Evolutionary conservation across 495 filamentous ascomycete species (phyloP), one percentile per base, ranked within the genome.

Genomic region (Penicillium canescens): DNA sequence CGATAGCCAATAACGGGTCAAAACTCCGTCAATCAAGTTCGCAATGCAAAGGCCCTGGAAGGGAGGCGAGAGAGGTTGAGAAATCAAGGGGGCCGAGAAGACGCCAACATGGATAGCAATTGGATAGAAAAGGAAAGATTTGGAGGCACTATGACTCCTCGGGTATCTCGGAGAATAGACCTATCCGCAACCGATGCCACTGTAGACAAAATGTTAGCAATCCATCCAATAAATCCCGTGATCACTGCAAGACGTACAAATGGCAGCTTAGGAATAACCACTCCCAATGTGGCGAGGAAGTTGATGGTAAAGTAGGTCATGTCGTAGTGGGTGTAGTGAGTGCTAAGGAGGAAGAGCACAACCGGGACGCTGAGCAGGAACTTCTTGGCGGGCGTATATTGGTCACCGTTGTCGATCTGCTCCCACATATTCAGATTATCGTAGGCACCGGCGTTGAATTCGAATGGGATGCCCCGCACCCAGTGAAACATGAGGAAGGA

Each of bases 381-480:
- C 72, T 98, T 98, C 82, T 98, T 98, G 50, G 94, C 85, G 11
- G 94, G 94, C 5, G 94, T 98, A 76, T 97, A 98, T 68, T 98
- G 94, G 70, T 94, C 94, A 26, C 94, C 94, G 63, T 98, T 94
- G 77, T 98, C 94, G 67, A 98, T 98, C 78, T 98, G 94, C 78
- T 98, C 94, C 94, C 94, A 98, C 92, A 98, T 96, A 75, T 97
- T 98, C 59, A 98, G 82, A 68, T 98, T 97, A 74, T 98, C 94
- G 78, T 96, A 98, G 54, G 94, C 94, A 44, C 94, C 94, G n/a
- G 91, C 86, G 69, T 98, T 97, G 82, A 98, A 98, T 66, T 98
- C 94, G 73, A 98, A 98, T 13, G 94, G 94, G 46, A 98, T 91
- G 67, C 94, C 94, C 66, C 92, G 91, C 62, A 98, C 94, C 78